Conservation (phyloP, 2,329 filamentous ascomycete genomes). For the Aspergillus sp. region DNA sequence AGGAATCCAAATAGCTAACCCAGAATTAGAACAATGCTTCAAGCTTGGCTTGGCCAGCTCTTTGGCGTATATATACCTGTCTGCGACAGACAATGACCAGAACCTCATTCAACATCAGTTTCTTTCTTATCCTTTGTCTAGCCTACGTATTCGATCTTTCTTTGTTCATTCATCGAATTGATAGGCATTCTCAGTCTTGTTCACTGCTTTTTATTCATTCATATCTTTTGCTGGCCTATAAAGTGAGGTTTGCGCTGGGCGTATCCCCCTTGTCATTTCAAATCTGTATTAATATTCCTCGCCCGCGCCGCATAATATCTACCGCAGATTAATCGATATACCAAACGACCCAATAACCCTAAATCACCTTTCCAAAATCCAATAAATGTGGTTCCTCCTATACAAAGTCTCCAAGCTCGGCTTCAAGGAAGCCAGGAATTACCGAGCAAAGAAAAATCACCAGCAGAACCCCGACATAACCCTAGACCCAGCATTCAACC, state of each 20-base stretch:
- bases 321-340: neutral
- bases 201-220: no score
- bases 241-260: no score
- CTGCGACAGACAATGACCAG: neutral
- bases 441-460: conserved; percentile 17
- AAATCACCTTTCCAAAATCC: no score
- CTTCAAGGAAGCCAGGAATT: conserved; percentile 22
- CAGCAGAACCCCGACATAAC: conserved; percentile 1
- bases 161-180: neutral
- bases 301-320: no score
- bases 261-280: no score
- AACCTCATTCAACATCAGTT: neutral
- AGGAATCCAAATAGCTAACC: neutral
- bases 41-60: neutral
- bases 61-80: neutral
- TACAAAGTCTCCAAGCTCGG: conserved; percentile 22
- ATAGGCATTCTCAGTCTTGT: no score
- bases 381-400: conserved; percentile 22
- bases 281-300: no score
- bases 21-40: neutral
- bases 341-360: conserved; percentile 4
- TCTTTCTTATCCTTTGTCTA: neutral
- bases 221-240: no score
- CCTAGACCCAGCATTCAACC: conserved; percentile 5
- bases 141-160: neutral